A percentile compares a stretch with the other conserved stretches of the same genome.
phyloP scores from a whole-genome alignment of 331 rosid genomes.

The Malus hybrid region DNA sequence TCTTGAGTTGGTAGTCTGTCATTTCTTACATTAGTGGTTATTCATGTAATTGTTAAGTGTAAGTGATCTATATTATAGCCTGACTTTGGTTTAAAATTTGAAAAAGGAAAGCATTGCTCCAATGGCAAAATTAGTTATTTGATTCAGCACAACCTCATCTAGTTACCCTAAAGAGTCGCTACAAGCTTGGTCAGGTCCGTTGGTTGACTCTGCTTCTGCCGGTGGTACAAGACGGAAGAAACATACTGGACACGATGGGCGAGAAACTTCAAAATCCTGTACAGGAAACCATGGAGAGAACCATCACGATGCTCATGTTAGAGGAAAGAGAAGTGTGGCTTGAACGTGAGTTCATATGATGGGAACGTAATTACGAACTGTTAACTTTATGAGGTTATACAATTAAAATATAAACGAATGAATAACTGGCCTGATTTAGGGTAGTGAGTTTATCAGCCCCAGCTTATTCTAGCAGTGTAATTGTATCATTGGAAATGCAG shows the following conservation, averaged over 20 bases:
- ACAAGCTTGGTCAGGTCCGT: slow-evolving; percentile 95
- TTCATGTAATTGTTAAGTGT: too few species aligned
- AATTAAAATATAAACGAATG: too few species aligned
- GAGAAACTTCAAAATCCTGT: slow-evolving; percentile 37
- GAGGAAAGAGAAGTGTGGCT: slow-evolving; percentile 52
- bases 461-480: slow-evolving; percentile 29
- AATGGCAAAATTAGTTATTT: not conserved
- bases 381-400: too few species aligned
- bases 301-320: slow-evolving; percentile 18
- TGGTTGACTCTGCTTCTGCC: slow-evolving; percentile 45
- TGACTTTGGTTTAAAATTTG: too few species aligned
- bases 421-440: too few species aligned
- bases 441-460: not conserved
- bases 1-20: too few species aligned
- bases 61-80: not conserved
- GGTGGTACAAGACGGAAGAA: slow-evolving; percentile 61
- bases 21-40: too few species aligned
- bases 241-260: slow-evolving; percentile 40
- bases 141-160: slow-evolving; percentile 54
- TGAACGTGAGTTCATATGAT: slow-evolving; percentile 19
- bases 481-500: slow-evolving; percentile 20
- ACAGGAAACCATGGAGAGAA: slow-evolving; percentile 28
- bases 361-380: slow-evolving; percentile 12
- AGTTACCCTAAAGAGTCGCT: slow-evolving; percentile 55
- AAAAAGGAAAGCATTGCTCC: too few species aligned